Conservation (phyloP, 2,329 filamentous ascomycete species). For the Neopestalotiopsis sp. region DNA sequence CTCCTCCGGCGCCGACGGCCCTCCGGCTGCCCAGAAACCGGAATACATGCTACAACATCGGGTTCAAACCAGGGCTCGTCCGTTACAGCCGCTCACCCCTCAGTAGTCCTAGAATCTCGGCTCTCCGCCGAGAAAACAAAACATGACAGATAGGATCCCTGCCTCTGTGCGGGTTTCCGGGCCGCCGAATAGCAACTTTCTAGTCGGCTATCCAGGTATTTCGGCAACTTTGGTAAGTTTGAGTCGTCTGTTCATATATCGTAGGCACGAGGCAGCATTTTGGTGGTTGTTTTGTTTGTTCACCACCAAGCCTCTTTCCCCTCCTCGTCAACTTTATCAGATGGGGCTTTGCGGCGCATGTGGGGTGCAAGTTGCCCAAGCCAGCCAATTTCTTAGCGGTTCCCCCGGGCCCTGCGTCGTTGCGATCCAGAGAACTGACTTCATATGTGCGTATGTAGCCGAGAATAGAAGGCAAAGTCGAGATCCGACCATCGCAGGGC, state of each 20-base stretch:
- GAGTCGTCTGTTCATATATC: not conserved
- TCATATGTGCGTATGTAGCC: constrained; percentile 61
- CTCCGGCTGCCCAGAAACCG: not conserved
- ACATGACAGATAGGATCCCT: constrained; percentile 59
- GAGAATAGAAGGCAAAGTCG: constrained; percentile 96
- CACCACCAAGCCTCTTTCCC: constrained; percentile 7
- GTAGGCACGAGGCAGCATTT: constrained; percentile 13
- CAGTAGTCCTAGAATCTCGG: constrained; percentile 25
- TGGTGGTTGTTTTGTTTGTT: constrained; percentile 7
- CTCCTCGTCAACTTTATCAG: constrained; percentile 14
- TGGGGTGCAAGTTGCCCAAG: constrained; percentile 19
- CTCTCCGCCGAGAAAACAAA: constrained; percentile 24
- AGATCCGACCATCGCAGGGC: constrained; percentile 86
- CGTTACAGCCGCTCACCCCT: constrained; percentile 22
- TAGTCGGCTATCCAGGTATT: constrained; percentile 97
- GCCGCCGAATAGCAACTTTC: constrained; percentile 94
- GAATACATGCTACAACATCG: constrained; percentile 20
- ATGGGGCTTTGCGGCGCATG: constrained; percentile 16
- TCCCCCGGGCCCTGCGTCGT: constrained; percentile 13
- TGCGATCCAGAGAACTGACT: constrained; percentile 24
- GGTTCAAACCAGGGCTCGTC: constrained; percentile 9
- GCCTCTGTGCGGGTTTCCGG: constrained; percentile 95
- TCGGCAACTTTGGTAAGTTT: constrained; percentile 89
- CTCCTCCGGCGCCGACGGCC: constrained; percentile 14
- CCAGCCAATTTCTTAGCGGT: constrained; percentile 7